Conservation (phyloP, 805 yeast genomes). For the Nakazawaea ishiwadae region DNA sequence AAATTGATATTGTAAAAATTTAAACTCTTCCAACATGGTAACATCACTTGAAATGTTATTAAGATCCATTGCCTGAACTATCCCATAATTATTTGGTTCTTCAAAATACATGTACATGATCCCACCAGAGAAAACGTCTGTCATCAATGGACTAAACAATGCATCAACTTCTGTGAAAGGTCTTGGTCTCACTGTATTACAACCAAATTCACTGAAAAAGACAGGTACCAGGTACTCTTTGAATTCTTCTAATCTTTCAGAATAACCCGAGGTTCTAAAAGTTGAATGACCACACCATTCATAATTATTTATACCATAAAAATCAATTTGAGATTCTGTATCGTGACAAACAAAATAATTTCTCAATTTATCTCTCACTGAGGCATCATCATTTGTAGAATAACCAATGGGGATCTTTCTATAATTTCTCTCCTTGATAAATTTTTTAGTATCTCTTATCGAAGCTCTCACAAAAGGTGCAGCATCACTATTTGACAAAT, state of each 20-base stretch:
- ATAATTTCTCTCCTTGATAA: conserved; percentile 31
- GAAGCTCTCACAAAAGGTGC: conserved; percentile 46
- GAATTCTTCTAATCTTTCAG: conserved; percentile 54
- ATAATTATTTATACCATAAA: conserved; percentile 76
- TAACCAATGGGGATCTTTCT: conserved; percentile 40
- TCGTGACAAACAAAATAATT: conserved; percentile 42
- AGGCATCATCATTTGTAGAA: conserved; percentile 41
- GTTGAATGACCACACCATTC: conserved; percentile 91
- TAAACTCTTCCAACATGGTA: conserved; percentile 30
- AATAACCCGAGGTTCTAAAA: conserved; percentile 71
- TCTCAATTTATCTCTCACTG: conserved; percentile 36
- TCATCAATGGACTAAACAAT: conserved; percentile 66
- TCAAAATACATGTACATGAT: conserved; percentile 45
- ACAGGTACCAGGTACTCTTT: conserved; percentile 65
- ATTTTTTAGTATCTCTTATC: conserved; percentile 37
- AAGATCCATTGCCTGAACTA: conserved; percentile 28
- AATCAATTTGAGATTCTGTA: conserved; percentile 49
- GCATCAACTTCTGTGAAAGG: conserved; percentile 68
- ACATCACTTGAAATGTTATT: conserved; percentile 16
- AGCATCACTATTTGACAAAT: conserved; percentile 35
- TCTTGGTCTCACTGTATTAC: conserved; percentile 59
- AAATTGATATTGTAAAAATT: conserved; percentile 28
- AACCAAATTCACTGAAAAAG: conserved; percentile 76
- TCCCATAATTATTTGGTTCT: conserved; percentile 40
- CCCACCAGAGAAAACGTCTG: conserved; percentile 69